Percentiles rank a stretch among this genome's conserved stretches.
Evolutionary conservation across 345 rosid species (phyloP).

Genomic region (Eucalyptus regnans): DNA sequence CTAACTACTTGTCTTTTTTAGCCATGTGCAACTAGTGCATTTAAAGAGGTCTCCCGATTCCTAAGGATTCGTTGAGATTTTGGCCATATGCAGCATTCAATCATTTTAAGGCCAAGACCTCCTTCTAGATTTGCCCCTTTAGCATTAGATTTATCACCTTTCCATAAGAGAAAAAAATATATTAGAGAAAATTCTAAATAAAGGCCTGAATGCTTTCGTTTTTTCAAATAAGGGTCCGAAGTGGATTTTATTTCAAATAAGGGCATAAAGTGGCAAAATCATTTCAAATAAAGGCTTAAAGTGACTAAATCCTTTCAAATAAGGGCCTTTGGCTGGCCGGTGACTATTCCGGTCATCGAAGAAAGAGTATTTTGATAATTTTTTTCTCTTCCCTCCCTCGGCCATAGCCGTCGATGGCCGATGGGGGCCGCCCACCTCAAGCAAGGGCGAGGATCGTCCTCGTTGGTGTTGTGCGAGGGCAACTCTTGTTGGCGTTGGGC

Average conservation of each 20-base stretch:
- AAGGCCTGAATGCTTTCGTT: no score
- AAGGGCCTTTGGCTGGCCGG: rapidly evolving
- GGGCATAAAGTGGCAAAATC: no score
- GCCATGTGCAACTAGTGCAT: not conserved
- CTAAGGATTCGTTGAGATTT: not conserved
- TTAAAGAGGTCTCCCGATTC: not conserved
- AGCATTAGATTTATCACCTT: not conserved
- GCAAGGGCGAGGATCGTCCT: no score
- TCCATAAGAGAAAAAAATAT: not conserved
- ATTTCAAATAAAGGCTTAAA: rapidly evolving
- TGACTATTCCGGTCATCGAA: rapidly evolving
- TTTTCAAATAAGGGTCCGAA: no score
- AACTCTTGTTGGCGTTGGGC: rapidly evolving
- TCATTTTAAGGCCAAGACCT: not conserved
- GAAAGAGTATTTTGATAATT: no score
- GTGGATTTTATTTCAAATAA: no score
- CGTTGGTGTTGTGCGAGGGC: no score
- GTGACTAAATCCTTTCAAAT: no score
- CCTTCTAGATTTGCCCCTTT: not conserved
- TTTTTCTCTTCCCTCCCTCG: no score
- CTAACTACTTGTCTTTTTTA: not conserved
- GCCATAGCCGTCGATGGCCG: no score
- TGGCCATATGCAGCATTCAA: not conserved
- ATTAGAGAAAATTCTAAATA: no score
- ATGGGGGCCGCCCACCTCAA: rapidly evolving